Conservation (phyloP, 2,329 filamentous ascomycete genomes). For the Fusarium sp. region DNA sequence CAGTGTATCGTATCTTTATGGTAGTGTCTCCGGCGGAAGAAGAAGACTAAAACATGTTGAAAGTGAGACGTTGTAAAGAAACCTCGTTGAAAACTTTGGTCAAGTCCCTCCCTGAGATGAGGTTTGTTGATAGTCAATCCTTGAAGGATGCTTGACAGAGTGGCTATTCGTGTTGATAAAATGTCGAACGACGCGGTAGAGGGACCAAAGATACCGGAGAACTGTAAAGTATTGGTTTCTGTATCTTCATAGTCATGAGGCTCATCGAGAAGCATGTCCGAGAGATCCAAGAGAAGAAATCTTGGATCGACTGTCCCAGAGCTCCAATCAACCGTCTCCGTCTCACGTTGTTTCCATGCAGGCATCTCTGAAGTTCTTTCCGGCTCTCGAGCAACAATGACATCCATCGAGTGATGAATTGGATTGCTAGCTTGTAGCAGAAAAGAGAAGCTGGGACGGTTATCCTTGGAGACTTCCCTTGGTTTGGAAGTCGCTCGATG, state of each 20-base stretch:
- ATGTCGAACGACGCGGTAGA: not conserved
- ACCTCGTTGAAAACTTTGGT: not conserved
- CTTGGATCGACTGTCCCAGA: constrained; percentile 10
- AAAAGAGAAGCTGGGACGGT: not conserved
- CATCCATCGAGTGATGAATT: not conserved
- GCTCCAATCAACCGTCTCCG: not conserved
- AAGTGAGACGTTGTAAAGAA: constrained; percentile 22
- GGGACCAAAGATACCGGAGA: not conserved
- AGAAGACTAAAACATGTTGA: not conserved
- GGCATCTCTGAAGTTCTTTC: constrained; percentile 13
- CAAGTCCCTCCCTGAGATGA: not conserved
- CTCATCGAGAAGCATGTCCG: constrained; percentile 19
- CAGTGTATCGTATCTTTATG: constrained; percentile 23
- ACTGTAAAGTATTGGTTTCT: accelerated
- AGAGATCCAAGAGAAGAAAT: constrained; percentile 16
- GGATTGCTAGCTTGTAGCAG: constrained; percentile 21
- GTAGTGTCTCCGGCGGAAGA: constrained; percentile 24
- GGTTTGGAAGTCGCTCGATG: not conserved
- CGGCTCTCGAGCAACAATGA: constrained; percentile 10
- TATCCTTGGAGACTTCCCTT: not conserved
- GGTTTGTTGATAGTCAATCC: not conserved
- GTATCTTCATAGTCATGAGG: not conserved
- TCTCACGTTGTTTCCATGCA: not conserved
- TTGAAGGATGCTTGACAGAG: not conserved
- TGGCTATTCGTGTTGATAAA: not conserved